Evolutionary conservation across 371 early-diverging fungal genomes (phyloP).

Genomic region (Mortierella sp.): DNA sequence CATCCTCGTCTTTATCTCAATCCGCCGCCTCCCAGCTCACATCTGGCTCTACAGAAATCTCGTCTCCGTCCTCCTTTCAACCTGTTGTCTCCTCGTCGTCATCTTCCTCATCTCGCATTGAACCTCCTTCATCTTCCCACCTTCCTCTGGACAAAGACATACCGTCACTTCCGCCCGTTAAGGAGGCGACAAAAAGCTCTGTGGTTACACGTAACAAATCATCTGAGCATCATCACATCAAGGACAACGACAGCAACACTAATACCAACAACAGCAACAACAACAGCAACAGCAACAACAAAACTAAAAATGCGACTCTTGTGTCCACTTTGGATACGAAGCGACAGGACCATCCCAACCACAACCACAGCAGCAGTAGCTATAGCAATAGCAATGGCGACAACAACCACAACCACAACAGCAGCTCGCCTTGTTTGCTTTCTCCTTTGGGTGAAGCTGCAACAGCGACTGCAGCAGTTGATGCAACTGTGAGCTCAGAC

Average conservation of each 20-base stretch:
- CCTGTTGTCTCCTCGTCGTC: slow-evolving; percentile 17
- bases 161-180: slow-evolving; percentile 17
- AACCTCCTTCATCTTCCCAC: slow-evolving; percentile 6
- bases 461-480: neutral
- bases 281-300: neutral
- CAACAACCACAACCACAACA: neutral
- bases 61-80: slow-evolving; percentile 21
- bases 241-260: neutral
- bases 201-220: slow-evolving; percentile 9
- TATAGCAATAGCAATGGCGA: neutral
- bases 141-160: neutral
- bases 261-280: neutral
- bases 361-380: neutral
- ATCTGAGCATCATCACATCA: slow-evolving; percentile 26
- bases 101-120: neutral
- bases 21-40: neutral
- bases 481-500: slow-evolving; percentile 19
- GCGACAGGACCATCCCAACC: neutral
- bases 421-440: neutral
- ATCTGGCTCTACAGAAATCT: slow-evolving; percentile 17
- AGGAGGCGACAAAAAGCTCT: slow-evolving; percentile 17
- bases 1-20: slow-evolving; percentile 1
- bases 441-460: slow-evolving; percentile 6
- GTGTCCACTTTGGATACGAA: slow-evolving; percentile 16
- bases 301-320: slow-evolving; percentile 10